A percentile compares a stretch with the other conserved stretches of the same genome.
phyloP scores from a whole-genome alignment of 2,329 filamentous ascomycete species.

The Diaporthe caulivora region DNA sequence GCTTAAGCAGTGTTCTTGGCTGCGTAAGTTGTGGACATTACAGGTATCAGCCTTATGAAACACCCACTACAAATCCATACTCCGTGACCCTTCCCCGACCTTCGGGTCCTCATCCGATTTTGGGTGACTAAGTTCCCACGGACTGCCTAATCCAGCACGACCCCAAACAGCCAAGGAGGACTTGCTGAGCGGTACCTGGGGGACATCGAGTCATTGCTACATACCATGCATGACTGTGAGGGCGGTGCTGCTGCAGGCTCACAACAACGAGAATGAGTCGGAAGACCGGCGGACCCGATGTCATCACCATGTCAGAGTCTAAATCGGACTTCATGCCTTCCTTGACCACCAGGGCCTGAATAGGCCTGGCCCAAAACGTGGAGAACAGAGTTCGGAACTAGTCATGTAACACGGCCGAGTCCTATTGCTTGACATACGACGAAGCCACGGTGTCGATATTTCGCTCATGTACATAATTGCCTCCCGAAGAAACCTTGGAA shows the following conservation, averaged over 20 bases:
- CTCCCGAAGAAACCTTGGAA: background rate
- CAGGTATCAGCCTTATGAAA: conserved; percentile 13
- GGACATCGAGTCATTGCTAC: background rate
- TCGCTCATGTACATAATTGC: background rate
- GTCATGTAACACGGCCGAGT: conserved; percentile 1
- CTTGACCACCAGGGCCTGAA: background rate
- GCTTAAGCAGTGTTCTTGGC: conserved; percentile 2
- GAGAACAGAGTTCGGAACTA: background rate
- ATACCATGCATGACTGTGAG: background rate
- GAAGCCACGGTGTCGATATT: background rate
- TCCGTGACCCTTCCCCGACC: background rate
- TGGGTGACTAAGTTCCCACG: background rate
- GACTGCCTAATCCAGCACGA: conserved; percentile 9
- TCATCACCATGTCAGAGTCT: conserved; percentile 25
- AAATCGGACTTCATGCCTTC: conserved; percentile 16
- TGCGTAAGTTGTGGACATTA: background rate
- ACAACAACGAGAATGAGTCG: conserved; percentile 3
- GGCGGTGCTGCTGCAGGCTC: background rate
- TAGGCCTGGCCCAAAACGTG: conserved; percentile 4
- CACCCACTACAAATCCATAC: background rate
- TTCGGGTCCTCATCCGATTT: conserved; percentile 3
- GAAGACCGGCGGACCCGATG: background rate
- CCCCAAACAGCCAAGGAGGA: conserved; percentile 23
- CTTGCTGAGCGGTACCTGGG: background rate
- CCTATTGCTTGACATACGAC: background rate